Evolutionary conservation across 192 early-diverging fungal species (phyloP), one percentile per base, ranked within the genome.

Genomic region (Neocallimastix lanati): DNA sequence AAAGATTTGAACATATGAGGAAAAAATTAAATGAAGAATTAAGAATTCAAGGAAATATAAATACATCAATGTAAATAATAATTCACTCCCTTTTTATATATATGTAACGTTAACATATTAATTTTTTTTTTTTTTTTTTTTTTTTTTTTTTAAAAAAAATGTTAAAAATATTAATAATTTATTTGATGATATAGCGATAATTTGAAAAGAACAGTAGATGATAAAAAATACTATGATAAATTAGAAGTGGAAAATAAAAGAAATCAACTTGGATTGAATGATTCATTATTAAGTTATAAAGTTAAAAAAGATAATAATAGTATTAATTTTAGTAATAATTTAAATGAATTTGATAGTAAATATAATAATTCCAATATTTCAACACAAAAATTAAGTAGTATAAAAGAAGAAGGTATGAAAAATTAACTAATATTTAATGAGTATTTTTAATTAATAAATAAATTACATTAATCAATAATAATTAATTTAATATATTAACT

Each of bases 21-120:
- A 79, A 81, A 28, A 86, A 82, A 79, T 80, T 87, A 12, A 84
- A 83, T 67, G 80, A 81, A 28, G 84, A 86, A 78, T 80, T 86
- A 29, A 76, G 33, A 29, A 81, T 86, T 33, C 85, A 86, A 25
- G 85, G 79, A 38, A 83, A 85, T 35, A 77, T 86, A 13, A 80
- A 77, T 40, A 18, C 29, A 76, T 81, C 80, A 27, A 80, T 81
- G 80, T 78, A 80, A n/a, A 78, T 80, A 29, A n/a, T n/a, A n/a
- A n/a, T n/a, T n/a, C n/a, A n/a, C n/a, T n/a, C n/a, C n/a, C n/a
- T n/a, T n/a, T n/a, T n/a, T n/a, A n/a, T n/a, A n/a, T n/a, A n/a
- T n/a, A n/a, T n/a, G n/a, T n/a, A n/a, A n/a, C n/a, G n/a, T n/a
- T n/a, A n/a, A n/a, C n/a, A n/a, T n/a, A n/a, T n/a, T n/a, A n/a